Evolutionary conservation across 345 rosid genomes (phyloP).

Genomic region (Gossypium sturtianum): DNA sequence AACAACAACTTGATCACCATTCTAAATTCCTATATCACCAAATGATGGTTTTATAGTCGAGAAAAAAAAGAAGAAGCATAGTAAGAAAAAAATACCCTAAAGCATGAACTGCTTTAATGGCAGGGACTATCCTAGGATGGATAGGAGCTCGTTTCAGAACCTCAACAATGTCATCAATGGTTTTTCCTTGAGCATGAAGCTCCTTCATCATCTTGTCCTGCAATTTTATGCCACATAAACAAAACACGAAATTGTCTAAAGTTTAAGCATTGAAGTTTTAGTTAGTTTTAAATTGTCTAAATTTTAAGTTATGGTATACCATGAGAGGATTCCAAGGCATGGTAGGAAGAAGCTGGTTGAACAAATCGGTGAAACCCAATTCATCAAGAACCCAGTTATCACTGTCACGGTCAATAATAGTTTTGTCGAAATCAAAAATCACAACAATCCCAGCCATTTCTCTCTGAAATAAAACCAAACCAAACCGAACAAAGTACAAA

Average conservation of each 20-base stretch:
- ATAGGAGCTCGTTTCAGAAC: constrained; percentile 48
- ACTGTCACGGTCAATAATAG: constrained; percentile 80
- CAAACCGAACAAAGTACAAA: no score
- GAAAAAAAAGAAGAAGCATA: not conserved
- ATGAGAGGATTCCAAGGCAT: constrained; percentile 91
- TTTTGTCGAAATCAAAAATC: constrained; percentile 82
- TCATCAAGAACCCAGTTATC: constrained; percentile 81
- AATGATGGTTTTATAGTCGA: not conserved
- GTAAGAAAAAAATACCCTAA: constrained; percentile 40
- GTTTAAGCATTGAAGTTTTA: not conserved
- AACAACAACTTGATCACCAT: not conserved
- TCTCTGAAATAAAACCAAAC: not conserved
- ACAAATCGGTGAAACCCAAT: constrained; percentile 66
- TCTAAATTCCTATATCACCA: not conserved
- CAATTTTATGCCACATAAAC: not conserved
- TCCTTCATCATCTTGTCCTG: constrained; percentile 85
- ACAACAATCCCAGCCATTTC: constrained; percentile 44
- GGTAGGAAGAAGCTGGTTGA: constrained; percentile 77
- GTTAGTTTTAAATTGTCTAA: not conserved
- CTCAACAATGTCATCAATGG: constrained; percentile 51
- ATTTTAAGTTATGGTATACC: constrained; percentile 28
- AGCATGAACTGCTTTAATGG: constrained; percentile 71
- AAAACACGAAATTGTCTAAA: not conserved
- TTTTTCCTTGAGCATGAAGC: constrained; percentile 53
- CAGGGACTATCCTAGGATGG: constrained; percentile 61